phyloP scores from a whole-genome alignment of 1,139 yeast species.

The Eremothecium cymbalariae region DNA sequence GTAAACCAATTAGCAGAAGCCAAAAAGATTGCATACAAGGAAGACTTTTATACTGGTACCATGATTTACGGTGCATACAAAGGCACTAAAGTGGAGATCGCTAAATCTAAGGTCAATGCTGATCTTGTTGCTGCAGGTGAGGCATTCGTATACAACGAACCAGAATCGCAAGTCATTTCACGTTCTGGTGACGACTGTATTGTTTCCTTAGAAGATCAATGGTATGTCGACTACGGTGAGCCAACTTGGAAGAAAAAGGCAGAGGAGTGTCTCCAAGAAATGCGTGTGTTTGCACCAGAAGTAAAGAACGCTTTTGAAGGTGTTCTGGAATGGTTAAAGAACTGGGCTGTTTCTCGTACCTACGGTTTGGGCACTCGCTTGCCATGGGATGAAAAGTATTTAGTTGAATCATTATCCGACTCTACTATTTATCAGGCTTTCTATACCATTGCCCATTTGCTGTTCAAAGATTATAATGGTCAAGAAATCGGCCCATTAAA shows the following conservation, averaged over 20 bases:
- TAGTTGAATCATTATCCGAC: constrained; percentile 92
- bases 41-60: constrained; percentile 88
- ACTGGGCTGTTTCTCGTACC: constrained; percentile 98
- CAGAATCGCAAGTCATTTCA: constrained; percentile 81
- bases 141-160: constrained; percentile 90
- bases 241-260: constrained; percentile 83
- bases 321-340: constrained; percentile 91
- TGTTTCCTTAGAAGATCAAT: constrained; percentile 96
- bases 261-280: constrained; percentile 62
- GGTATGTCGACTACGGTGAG: constrained; percentile 98
- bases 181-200: constrained; percentile 97
- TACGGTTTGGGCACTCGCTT: constrained; percentile 92
- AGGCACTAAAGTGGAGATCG: constrained; percentile 86
- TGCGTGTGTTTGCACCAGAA: constrained; percentile 80
- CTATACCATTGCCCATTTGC: constrained; percentile 81
- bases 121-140: constrained; percentile 70
- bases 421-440: constrained; percentile 95
- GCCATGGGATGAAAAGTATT: constrained; percentile 94
- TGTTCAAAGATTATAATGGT: constrained; percentile 86
- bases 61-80: constrained; percentile 73
- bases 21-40: constrained; percentile 91
- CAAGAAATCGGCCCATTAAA: constrained; percentile 60
- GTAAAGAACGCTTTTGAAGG: constrained; percentile 90
- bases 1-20: constrained; percentile 80
- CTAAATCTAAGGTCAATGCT: constrained; percentile 78